Evolutionary conservation across 2,329 filamentous ascomycete genomes (phyloP).

Genomic region (Hypoxylon sp.): DNA sequence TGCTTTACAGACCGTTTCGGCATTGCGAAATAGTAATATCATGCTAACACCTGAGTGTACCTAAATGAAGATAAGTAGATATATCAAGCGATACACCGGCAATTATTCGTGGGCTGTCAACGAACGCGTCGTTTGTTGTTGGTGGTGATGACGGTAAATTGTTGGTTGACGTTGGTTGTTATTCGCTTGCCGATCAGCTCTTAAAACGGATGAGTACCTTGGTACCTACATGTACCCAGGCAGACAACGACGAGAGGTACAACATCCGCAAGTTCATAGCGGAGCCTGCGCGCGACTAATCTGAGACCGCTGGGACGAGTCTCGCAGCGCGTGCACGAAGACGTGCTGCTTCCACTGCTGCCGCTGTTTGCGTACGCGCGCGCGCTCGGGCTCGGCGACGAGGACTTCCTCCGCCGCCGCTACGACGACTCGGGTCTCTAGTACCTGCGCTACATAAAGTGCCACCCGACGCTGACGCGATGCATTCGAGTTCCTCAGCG

Average conservation of each 20-base stretch:
- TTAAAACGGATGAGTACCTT: no score
- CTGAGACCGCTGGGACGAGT: slow-evolving; percentile 37
- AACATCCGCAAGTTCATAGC: slow-evolving; percentile 40
- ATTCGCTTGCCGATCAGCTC: no score
- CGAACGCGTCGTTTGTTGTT: no score
- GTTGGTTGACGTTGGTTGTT: no score
- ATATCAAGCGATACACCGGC: no score
- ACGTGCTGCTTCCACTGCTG: slow-evolving; percentile 18
- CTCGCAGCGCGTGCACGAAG: slow-evolving; percentile 36
- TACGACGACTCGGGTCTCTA: slow-evolving; percentile 40
- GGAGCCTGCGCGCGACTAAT: slow-evolving; percentile 37
- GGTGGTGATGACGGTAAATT: no score
- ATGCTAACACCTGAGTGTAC: no score
- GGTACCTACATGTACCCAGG: no score
- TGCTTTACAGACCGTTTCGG: no score
- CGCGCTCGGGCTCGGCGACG: slow-evolving; percentile 39
- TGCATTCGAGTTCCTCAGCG: slow-evolving; percentile 53
- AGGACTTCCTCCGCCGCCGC: slow-evolving; percentile 36
- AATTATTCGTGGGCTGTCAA: no score
- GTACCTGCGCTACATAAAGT: slow-evolving; percentile 41
- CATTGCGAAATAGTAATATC: no score
- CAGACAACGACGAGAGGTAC: slow-evolving; percentile 40
- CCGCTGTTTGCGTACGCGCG: slow-evolving; percentile 24
- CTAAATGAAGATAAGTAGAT: no score
- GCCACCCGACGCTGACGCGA: slow-evolving; percentile 53